These are phyloP conservation scores for Baorangia bicolor DNA, from an alignment of 768 basidiomycete genomes.

Conservation along the genomic window DNA sequence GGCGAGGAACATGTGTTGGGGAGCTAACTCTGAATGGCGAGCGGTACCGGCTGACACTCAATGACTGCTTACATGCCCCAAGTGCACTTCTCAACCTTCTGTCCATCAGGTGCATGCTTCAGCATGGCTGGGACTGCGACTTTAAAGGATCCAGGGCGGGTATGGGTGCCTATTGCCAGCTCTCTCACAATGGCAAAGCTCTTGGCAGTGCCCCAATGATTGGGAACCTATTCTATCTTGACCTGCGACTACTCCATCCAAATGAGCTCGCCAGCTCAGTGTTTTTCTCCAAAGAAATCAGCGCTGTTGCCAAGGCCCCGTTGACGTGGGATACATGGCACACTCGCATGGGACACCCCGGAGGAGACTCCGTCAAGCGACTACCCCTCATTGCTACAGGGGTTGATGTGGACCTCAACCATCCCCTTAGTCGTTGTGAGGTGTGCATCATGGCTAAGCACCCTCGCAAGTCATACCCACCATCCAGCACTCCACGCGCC, in stretches of 20 bases:
- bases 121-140: no score
- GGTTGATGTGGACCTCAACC: fast-evolving
- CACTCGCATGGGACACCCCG: no score
- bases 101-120: no score
- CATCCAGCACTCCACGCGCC: background rate
- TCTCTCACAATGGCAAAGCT: background rate
- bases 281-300: background rate
- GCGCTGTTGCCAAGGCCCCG: fast-evolving
- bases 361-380: background rate
- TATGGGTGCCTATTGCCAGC: fast-evolving
- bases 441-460: no score
- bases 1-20: background rate
- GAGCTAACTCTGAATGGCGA: background rate
- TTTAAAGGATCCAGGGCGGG: no score
- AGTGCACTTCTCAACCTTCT: no score
- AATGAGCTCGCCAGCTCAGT: fast-evolving
- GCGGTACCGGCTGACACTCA: background rate
- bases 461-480: background rate
- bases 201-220: background rate
- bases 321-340: background rate
- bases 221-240: background rate
- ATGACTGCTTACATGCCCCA: background rate
- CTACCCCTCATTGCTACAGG: background rate
- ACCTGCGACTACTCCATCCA: fast-evolving
- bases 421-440: background rate